A percentile compares a stretch with the other conserved stretches of the same genome.
These are phyloP conservation scores for Mycena indigotica DNA, from an alignment of 768 basidiomycete species.

Conservation along the genomic window DNA sequence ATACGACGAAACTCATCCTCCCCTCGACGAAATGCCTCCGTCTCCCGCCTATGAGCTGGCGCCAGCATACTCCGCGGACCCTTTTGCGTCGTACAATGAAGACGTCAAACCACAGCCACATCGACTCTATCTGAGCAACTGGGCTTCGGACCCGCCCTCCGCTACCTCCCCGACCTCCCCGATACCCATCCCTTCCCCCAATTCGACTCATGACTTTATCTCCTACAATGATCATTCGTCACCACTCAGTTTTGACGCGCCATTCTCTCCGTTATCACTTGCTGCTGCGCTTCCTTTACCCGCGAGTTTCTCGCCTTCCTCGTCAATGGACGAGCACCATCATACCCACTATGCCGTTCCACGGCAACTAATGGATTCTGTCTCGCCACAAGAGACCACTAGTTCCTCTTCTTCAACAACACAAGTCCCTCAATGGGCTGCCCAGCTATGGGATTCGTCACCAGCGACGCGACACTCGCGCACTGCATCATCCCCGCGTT, in stretches of 20 bases:
- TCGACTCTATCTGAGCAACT: constrained; percentile 9
- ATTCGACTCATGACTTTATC: constrained; percentile 49
- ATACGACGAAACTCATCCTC: constrained; percentile 1
- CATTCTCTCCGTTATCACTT: constrained; percentile 64
- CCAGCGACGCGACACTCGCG: constrained; percentile 39
- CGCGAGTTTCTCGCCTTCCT: constrained; percentile 57
- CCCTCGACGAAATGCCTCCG: constrained; percentile 29
- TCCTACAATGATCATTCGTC: constrained; percentile 46
- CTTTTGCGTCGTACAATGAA: constrained; percentile 8
- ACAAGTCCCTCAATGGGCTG: constrained; percentile 64
- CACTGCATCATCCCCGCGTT: constrained; percentile 46
- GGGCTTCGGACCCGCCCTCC: constrained; percentile 43
- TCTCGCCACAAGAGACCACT: constrained; percentile 60
- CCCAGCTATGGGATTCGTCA: constrained; percentile 64
- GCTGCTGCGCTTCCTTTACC: constrained; percentile 66
- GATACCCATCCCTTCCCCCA: constrained; percentile 60
- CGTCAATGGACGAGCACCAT: constrained; percentile 51
- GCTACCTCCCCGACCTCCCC: constrained; percentile 39
- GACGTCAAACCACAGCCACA: constrained; percentile 17
- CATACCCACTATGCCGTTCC: constrained; percentile 34
- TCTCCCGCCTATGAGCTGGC: constrained; percentile 12
- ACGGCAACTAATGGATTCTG: constrained; percentile 51
- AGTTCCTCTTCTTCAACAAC: constrained; percentile 36
- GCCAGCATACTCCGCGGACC: constrained; percentile 17
- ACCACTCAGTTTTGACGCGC: constrained; percentile 48